Base-by-base conservation (phyloP, 495 filamentous ascomycete species). In the Lophiostoma macrostomum region DNA sequence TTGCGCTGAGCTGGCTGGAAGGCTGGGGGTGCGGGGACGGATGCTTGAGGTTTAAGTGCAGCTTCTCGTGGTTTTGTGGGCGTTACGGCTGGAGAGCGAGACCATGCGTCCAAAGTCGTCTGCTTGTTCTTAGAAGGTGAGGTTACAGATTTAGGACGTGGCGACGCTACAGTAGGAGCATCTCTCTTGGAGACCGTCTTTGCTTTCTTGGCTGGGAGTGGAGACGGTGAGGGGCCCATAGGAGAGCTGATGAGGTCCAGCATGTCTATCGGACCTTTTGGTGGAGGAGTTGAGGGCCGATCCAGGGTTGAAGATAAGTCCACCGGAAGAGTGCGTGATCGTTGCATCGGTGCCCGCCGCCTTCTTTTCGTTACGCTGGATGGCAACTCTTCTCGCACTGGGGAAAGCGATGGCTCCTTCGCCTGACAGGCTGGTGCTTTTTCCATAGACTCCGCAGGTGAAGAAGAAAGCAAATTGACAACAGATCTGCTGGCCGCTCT, bases 391-490 rank as follows among this genome's bases (percentile, higher is more conserved):
- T n/a, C n/a, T 13, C 16, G 36, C 8, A 58, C 18, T 8, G 37
- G 49, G 4, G 48, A 38, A 4, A 55, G 29, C 0, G 43, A 32
- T 16, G 34, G 28, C 16, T 54, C 54, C 36, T 14, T 45, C 13
- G 25, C 10, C 12, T 24, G 35, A 28, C 32, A 36, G 7, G 36
- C 3, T 6, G 44, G 36, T 19, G 36, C 35, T 13, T 23, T 20
- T 36, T 13, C 29, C 14, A 22, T 1, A 5, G 25, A 30, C 19
- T 31, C 44, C 13, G 25, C 27, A 10, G 54, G 42, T 24, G 60
- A 49, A n/a, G 60, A 63, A 20, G 60, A 58, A 3, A 58, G 42
- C 10, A 63, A 24, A 27, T 46, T 22, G 6, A 58, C 36, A 29
- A 56, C 30, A 2, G 39, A 13, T 19, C 31, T 45, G 1, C 24